phyloP scores from a whole-genome alignment of 352 stramenopile genomes.

The Bremia lactucae region DNA sequence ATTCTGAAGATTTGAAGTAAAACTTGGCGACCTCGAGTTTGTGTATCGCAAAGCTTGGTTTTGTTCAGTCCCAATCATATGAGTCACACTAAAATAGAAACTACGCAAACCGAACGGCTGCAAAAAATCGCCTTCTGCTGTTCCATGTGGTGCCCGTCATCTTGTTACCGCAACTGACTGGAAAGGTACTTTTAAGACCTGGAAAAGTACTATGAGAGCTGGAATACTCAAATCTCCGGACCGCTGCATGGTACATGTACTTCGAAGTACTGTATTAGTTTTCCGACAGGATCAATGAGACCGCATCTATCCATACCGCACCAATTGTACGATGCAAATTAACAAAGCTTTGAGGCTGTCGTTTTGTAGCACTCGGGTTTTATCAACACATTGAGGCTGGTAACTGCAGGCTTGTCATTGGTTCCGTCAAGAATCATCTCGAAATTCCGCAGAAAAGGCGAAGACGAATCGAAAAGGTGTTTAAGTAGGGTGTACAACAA shows the following conservation, averaged over 20 bases:
- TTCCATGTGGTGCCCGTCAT: conserved; percentile 13
- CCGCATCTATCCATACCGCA: conserved; percentile 17
- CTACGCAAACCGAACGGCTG: conserved; percentile 12
- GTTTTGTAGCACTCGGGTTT: not conserved
- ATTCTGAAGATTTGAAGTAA: conserved; percentile 18
- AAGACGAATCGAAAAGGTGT: conserved; percentile 6
- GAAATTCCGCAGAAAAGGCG: conserved; percentile 7
- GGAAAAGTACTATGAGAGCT: conserved; percentile 5
- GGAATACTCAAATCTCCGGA: conserved; percentile 16
- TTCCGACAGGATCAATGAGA: conserved; percentile 8
- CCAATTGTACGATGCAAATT: conserved; percentile 9
- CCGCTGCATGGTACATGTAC: conserved; percentile 1
- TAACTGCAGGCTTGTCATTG: conserved; percentile 4
- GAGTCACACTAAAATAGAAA: conserved; percentile 11
- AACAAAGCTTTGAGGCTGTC: conserved; percentile 4
- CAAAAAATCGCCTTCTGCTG: conserved; percentile 5
- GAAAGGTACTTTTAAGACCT: not conserved
- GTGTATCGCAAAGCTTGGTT: conserved; percentile 2
- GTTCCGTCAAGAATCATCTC: conserved; percentile 12
- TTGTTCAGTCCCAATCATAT: conserved; percentile 10
- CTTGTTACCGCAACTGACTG: not conserved
- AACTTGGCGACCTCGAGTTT: conserved; percentile 7
- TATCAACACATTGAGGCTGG: conserved; percentile 5
- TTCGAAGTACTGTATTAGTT: conserved; percentile 3
- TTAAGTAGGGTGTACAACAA: not conserved